Conservation (phyloP, 208 protist genomes). For the Naegleria lovaniensis region DNA sequence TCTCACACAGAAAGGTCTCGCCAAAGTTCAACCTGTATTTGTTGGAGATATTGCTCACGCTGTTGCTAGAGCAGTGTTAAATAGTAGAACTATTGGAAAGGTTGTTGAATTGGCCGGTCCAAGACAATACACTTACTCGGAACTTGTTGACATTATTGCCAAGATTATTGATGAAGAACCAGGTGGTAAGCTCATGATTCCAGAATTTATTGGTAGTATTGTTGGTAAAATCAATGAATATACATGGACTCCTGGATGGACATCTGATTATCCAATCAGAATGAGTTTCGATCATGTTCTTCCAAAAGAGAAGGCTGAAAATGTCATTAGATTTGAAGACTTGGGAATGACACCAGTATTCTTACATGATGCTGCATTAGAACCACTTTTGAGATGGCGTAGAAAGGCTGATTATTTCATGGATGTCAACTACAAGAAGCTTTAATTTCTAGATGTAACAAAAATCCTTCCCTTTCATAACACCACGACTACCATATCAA, state of each 20-base stretch:
- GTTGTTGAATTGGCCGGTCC: neutral
- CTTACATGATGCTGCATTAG: neutral
- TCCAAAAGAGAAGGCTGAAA: neutral
- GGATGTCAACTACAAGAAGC: slow-evolving; percentile 6
- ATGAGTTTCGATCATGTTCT: neutral
- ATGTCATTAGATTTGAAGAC: neutral
- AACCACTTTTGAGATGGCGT: neutral
- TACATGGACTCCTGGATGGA: neutral
- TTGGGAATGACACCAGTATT: neutral
- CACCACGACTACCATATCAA: too few species aligned
- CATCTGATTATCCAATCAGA: neutral
- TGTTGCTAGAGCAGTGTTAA: neutral
- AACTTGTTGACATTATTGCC: neutral
- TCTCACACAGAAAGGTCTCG: neutral
- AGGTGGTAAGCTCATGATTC: neutral
- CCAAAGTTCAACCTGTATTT: slow-evolving; percentile 12
- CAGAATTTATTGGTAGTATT: neutral
- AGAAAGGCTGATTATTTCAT: neutral
- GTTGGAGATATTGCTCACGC: neutral
- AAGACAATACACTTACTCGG: neutral
- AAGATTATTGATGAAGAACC: neutral
- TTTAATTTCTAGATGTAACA: too few species aligned
- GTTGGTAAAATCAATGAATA: slow-evolving; percentile 1
- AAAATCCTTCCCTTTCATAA: too few species aligned
- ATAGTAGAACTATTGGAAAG: neutral